These are phyloP conservation scores for Pseudocercospora musae DNA, from an alignment of 2,329 filamentous ascomycete genomes.

Conservation along the genomic window DNA sequence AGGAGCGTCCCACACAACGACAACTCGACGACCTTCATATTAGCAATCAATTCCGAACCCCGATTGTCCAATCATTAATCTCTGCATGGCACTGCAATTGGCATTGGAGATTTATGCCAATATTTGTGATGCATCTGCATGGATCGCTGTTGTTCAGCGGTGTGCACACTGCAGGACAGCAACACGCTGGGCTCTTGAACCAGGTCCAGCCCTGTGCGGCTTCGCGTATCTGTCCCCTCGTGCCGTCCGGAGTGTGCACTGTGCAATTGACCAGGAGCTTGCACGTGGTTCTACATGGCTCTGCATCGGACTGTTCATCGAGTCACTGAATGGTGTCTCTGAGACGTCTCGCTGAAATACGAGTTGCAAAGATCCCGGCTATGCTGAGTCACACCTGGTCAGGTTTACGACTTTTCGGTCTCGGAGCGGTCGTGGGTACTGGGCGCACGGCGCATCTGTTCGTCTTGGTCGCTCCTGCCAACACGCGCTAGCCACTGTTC, in stretches of 20 bases:
- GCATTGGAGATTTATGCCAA: background rate
- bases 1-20: background rate
- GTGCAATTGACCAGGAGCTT: background rate
- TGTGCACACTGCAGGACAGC: background rate
- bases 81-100: background rate
- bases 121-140: background rate
- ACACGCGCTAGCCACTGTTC: conserved; percentile 77
- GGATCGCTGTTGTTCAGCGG: background rate
- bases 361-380: background rate
- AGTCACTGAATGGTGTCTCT: too few relatives aligned
- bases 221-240: background rate
- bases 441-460: conserved; percentile 17
- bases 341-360: background rate
- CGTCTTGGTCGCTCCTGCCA: conserved; percentile 22
- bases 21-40: background rate
- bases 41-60: background rate
- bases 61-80: background rate
- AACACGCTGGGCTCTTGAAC: background rate
- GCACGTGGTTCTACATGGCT: background rate
- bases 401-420: conserved; percentile 15
- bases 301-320: too few relatives aligned
- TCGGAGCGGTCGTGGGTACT: conserved; percentile 8
- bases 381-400: too few relatives aligned
- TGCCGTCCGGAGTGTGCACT: background rate
- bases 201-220: background rate